A percentile compares a stretch with the other conserved stretches of the same genome.
Conservation (phyloP, 1,284 basidiomycete species). For the Boletus sp. region DNA sequence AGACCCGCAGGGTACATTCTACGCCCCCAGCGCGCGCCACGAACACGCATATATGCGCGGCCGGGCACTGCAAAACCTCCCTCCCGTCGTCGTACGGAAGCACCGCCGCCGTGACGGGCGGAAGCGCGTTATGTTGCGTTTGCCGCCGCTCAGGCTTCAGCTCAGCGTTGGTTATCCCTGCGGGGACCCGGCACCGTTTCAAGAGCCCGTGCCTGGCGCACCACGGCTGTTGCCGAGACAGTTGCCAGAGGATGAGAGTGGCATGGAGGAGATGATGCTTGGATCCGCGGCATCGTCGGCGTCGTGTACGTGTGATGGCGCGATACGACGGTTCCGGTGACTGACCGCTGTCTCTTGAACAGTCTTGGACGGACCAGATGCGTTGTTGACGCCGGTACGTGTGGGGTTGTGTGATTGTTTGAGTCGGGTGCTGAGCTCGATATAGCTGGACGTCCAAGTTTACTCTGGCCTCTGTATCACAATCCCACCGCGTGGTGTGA, state of each 20-base stretch:
- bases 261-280: constrained; percentile 19
- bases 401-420: not conserved
- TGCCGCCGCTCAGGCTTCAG: constrained; percentile 26
- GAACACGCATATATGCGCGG: constrained; percentile 17
- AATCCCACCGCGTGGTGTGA: constrained; percentile 23
- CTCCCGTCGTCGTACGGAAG: constrained; percentile 13
- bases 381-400: constrained; percentile 26
- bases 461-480: constrained; percentile 32
- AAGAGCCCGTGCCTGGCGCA: constrained; percentile 23
- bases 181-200: not conserved
- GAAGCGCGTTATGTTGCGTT: constrained; percentile 16
- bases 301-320: constrained; percentile 21
- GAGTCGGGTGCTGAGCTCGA: constrained; percentile 5
- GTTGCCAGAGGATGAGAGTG: constrained; percentile 31
- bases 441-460: constrained; percentile 14
- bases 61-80: constrained; percentile 9
- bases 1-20: not conserved
- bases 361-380: constrained; percentile 10
- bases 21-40: not conserved
- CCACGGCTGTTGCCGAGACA: constrained; percentile 31
- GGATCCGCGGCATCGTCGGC: constrained; percentile 2
- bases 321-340: not conserved
- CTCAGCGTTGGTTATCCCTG: not conserved
- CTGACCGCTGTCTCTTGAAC: constrained; percentile 5
- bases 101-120: constrained; percentile 4